A percentile compares a stretch with the other conserved stretches of the same genome.
These are phyloP conservation scores for Candida mesenterica DNA, from an alignment of 1,139 yeast genomes.

Conservation along the genomic window DNA sequence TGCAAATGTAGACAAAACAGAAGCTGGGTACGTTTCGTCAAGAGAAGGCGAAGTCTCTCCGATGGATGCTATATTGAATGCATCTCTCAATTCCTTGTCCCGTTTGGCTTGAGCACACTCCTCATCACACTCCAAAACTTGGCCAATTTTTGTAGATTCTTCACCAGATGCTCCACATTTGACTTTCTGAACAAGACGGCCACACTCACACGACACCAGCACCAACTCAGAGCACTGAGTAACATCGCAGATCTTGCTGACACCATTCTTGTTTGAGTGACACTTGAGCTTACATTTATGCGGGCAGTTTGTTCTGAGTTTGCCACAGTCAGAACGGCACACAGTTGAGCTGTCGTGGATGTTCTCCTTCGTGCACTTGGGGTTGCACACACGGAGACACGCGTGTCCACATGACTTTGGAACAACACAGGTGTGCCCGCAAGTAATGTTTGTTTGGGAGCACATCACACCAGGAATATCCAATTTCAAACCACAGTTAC, in stretches of 20 bases:
- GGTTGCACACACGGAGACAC: slow-evolving; percentile 60
- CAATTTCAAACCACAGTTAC: slow-evolving; percentile 66
- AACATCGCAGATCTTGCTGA: slow-evolving; percentile 37
- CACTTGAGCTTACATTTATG: slow-evolving; percentile 65
- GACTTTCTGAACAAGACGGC: slow-evolving; percentile 44
- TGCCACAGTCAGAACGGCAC: slow-evolving; percentile 61
- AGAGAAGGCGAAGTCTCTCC: slow-evolving; percentile 20
- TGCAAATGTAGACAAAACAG: slow-evolving; percentile 40
- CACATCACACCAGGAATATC: slow-evolving; percentile 67
- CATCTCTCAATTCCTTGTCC: slow-evolving; percentile 60
- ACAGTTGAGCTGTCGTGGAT: slow-evolving; percentile 32
- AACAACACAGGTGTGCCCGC: slow-evolving; percentile 66
- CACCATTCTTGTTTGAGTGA: slow-evolving; percentile 51
- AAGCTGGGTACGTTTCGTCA: slow-evolving; percentile 41
- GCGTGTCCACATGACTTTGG: slow-evolving; percentile 66
- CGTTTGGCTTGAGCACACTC: slow-evolving; percentile 64
- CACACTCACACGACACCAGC: slow-evolving; percentile 61
- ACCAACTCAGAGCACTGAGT: slow-evolving; percentile 49
- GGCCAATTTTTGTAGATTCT: slow-evolving; percentile 28
- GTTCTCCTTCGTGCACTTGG: slow-evolving; percentile 32
- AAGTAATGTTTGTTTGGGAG: slow-evolving; percentile 65
- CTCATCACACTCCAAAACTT: slow-evolving; percentile 59
- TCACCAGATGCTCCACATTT: slow-evolving; percentile 53
- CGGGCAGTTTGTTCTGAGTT: slow-evolving; percentile 52
- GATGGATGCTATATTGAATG: slow-evolving; percentile 43